Percentiles rank a stretch among this genome's conserved stretches.
Evolutionary conservation across 164 flowering plant genomes (phyloP).

Genomic region (Aristolochia contorta): DNA sequence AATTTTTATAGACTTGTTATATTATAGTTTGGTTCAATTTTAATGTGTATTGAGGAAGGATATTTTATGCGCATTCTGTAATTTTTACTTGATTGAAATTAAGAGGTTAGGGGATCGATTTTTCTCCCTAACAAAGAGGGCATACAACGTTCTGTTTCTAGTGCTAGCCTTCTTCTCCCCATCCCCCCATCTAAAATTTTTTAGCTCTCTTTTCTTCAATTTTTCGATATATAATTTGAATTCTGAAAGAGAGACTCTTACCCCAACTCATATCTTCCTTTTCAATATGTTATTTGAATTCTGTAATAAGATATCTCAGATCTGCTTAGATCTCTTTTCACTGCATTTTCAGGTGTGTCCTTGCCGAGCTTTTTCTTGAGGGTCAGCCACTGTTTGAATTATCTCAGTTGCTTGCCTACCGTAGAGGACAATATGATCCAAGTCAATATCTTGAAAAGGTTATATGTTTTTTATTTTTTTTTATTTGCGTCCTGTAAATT

Average conservation of each 20-base stretch:
- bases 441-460: conserved; percentile 89
- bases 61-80: no score
- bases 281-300: neutral
- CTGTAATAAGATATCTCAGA: neutral
- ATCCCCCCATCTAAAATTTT: no score
- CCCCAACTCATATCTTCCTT: neutral
- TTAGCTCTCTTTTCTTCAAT: neutral
- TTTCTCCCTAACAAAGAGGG: no score
- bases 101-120: no score
- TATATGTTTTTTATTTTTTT: conserved; percentile 1
- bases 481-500: neutral
- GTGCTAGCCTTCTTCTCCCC: no score
- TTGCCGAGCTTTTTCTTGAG: conserved; percentile 98
- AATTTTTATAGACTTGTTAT: no score
- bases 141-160: no score
- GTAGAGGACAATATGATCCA: conserved; percentile 98
- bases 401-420: conserved; percentile 93
- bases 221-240: neutral
- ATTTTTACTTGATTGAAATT: no score
- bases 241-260: no score
- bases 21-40: no score
- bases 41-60: no score
- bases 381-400: conserved; percentile 97
- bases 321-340: neutral
- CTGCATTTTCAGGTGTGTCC: conserved; percentile 65